Conservation (phyloP, 139 green algal species). For the Tetradesmus obliquus region DNA sequence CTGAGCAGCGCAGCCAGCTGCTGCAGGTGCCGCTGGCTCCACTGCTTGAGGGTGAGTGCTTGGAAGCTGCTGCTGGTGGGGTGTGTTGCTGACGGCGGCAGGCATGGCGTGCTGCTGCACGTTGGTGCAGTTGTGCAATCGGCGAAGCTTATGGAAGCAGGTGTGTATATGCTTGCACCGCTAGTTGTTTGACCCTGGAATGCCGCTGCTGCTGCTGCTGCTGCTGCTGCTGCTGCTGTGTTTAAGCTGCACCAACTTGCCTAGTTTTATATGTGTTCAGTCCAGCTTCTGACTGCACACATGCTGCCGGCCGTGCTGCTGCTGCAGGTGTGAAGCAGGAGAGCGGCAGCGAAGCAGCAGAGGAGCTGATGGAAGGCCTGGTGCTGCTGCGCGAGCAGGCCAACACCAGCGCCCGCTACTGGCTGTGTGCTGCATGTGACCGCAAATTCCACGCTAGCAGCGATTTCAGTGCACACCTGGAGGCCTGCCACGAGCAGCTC, state of each 20-base stretch:
- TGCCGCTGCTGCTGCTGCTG: background rate
- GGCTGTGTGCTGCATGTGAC: constrained; percentile 71
- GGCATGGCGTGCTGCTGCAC: background rate
- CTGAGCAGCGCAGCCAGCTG: constrained; percentile 63
- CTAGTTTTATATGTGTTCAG: too few relatives aligned
- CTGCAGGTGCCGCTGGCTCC: constrained; percentile 64
- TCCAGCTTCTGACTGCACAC: background rate
- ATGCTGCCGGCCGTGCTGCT: background rate
- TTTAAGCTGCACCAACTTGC: constrained; percentile 16
- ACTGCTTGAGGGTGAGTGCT: constrained; percentile 58
- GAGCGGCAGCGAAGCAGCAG: constrained; percentile 59
- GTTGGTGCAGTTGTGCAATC: background rate
- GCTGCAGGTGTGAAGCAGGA: constrained; percentile 61
- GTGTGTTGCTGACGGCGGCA: background rate
- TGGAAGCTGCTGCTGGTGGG: background rate
- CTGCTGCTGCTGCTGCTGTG: constrained; percentile 12
- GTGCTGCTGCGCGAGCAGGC: constrained; percentile 67
- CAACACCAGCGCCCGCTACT: constrained; percentile 66
- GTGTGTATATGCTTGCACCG: constrained; percentile 6
- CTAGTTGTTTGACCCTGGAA: background rate
- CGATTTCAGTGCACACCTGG: constrained; percentile 69
- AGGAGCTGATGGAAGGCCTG: constrained; percentile 73
- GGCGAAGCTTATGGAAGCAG: too few relatives aligned
- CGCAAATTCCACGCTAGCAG: constrained; percentile 57
- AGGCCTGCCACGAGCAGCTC: constrained; percentile 69